Evolutionary conservation across 2,329 filamentous ascomycete genomes (phyloP).

Genomic region (Penicillium fuscoglaucum): DNA sequence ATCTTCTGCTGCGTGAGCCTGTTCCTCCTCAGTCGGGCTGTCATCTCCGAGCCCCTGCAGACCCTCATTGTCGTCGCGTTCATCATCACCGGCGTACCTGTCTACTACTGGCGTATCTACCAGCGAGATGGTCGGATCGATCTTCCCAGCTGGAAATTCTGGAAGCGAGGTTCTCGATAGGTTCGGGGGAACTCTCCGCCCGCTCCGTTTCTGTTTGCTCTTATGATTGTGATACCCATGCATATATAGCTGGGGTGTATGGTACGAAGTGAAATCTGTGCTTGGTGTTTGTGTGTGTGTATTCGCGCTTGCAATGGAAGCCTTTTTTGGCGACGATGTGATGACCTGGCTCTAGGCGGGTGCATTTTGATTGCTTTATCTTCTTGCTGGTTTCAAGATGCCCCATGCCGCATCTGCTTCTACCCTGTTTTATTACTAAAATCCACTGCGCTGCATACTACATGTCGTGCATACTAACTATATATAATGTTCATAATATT

Average conservation of each 20-base stretch:
- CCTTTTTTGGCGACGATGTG: conserved; percentile 20
- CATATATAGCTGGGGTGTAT: conserved; percentile 25
- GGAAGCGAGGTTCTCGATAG: conserved; percentile 33
- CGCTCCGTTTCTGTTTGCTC: conserved; percentile 1
- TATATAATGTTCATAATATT: conserved; percentile 7
- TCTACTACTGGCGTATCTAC: conserved; percentile 85
- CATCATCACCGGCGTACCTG: conserved; percentile 76
- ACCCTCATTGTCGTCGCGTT: conserved; percentile 85
- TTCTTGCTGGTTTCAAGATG: conserved; percentile 3
- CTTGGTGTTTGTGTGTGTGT: neutral
- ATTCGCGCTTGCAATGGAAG: conserved; percentile 1
- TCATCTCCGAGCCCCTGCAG: conserved; percentile 89
- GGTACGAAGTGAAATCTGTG: conserved; percentile 1
- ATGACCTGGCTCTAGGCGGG: conserved; percentile 17
- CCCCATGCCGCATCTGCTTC: neutral
- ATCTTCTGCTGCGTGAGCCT: conserved; percentile 98
- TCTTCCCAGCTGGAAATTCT: conserved; percentile 46
- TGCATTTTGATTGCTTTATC: conserved; percentile 8
- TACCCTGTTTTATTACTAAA: conserved; percentile 10
- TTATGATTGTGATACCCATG: conserved; percentile 30
- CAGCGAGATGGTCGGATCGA: conserved; percentile 55
- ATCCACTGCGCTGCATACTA: neutral
- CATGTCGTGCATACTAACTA: neutral
- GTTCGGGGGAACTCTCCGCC: neutral
- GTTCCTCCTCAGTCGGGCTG: conserved; percentile 82